Conservation (phyloP, 78 protist species). For the Guillardia theta region DNA sequence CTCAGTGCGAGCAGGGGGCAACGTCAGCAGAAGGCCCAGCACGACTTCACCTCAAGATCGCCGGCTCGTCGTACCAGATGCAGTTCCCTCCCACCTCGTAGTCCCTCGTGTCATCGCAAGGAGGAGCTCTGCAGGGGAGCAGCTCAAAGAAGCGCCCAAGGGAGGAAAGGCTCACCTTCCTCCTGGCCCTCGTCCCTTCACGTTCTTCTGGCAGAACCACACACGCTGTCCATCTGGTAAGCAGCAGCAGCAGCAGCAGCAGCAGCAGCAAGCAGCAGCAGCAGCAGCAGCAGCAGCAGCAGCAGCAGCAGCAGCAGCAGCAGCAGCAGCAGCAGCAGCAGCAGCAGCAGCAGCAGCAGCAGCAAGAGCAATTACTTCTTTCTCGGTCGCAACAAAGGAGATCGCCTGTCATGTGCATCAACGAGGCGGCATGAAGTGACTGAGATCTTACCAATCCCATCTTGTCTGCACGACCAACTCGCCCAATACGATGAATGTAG, state of each 20-base stretch:
- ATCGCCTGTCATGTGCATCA: too few relatives aligned
- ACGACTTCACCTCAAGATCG: not conserved
- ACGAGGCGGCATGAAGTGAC: not conserved
- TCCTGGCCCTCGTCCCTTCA: constrained; percentile 5
- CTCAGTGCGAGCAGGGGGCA: not conserved
- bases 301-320: not conserved
- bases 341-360: not conserved
- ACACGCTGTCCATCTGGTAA: not conserved
- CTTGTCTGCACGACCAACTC: not conserved
- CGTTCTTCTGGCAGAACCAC: not conserved
- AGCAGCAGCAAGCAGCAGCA: not conserved
- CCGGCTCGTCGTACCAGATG: not conserved
- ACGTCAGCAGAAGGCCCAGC: not conserved
- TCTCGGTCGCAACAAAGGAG: not conserved
- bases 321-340: not conserved
- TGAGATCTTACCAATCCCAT: not conserved
- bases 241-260: not conserved
- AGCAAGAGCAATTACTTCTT: not conserved
- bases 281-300: not conserved
- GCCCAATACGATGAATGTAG: constrained; percentile 5
- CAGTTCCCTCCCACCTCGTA: not conserved
- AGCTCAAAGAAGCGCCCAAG: too few relatives aligned
- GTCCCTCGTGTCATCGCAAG: not conserved
- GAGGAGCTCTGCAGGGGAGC: not conserved
- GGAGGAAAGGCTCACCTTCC: not conserved